Conservation (phyloP, 805 yeast species). For the Hanseniaspora hatyaiensis region DNA sequence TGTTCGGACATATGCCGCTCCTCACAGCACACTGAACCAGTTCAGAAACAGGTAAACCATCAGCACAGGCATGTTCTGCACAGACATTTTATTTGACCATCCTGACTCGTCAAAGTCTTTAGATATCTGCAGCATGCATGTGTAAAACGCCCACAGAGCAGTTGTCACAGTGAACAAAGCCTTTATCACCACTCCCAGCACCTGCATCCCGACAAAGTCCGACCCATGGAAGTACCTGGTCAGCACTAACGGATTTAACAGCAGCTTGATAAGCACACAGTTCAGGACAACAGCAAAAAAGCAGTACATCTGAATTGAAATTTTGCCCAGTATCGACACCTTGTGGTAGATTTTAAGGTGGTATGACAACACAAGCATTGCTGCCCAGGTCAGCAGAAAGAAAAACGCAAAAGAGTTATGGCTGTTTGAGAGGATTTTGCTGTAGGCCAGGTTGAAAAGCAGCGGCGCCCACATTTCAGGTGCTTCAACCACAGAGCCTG, state of each 20-base stretch:
- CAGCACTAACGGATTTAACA: conserved; percentile 24
- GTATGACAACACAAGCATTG: conserved; percentile 24
- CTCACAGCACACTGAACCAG: conserved; percentile 11
- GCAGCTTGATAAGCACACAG: conserved; percentile 22
- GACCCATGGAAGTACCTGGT: conserved; percentile 14
- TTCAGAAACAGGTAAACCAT: conserved; percentile 8
- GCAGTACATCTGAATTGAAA: conserved; percentile 29
- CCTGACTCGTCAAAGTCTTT: neutral
- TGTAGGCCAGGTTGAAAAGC: conserved; percentile 25
- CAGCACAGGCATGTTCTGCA: conserved; percentile 9
- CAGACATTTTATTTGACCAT: neutral
- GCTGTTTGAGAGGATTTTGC: conserved; percentile 25
- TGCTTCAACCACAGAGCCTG: conserved; percentile 15
- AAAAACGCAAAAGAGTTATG: conserved; percentile 27
- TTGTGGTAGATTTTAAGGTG: conserved; percentile 23
- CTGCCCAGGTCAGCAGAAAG: conserved; percentile 27
- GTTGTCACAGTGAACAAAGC: neutral
- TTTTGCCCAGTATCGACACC: conserved; percentile 25
- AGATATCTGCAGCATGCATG: conserved; percentile 4
- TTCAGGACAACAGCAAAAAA: conserved; percentile 28
- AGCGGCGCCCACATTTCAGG: conserved; percentile 31
- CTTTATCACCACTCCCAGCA: conserved; percentile 11
- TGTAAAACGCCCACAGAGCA: conserved; percentile 13
- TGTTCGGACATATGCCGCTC: too few relatives aligned
- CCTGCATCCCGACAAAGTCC: neutral